Percentiles rank a stretch among this genome's conserved stretches.
These are phyloP conservation scores for Suhomyces tanzawaensis DNA, from an alignment of 805 yeast species.

Conservation along the genomic window DNA sequence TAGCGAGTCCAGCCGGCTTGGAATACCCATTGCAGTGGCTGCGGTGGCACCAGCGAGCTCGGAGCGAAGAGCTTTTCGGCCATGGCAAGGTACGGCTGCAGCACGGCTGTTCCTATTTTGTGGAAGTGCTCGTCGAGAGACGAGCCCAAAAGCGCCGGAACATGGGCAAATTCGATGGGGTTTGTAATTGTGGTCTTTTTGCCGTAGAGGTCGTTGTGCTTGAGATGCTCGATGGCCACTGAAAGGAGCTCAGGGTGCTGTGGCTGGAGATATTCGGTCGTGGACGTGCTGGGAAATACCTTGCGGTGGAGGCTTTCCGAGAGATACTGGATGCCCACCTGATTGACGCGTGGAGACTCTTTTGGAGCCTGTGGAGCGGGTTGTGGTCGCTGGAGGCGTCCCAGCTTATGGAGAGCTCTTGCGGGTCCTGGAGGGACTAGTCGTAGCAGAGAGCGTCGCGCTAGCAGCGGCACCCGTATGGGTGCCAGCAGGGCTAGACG, in stretches of 20 bases:
- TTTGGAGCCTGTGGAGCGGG: neutral
- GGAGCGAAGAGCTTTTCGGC: conserved; percentile 42
- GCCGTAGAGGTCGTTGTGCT: conserved; percentile 65
- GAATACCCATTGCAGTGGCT: conserved; percentile 55
- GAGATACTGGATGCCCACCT: conserved; percentile 78
- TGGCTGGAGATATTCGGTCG: conserved; percentile 25
- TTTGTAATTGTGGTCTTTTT: conserved; percentile 61
- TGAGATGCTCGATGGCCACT: conserved; percentile 60
- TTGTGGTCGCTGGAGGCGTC: neutral
- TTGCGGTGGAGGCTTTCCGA: conserved; percentile 57
- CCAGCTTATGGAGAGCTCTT: too few species aligned
- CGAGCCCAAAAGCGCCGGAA: conserved; percentile 78
- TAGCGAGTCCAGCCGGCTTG: conserved; percentile 83
- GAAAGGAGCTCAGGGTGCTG: conserved; percentile 33
- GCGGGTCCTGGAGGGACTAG: too few species aligned
- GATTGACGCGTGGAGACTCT: conserved; percentile 55
- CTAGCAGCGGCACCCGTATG: too few species aligned
- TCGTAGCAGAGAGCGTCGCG: too few species aligned
- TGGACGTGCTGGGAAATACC: conserved; percentile 49
- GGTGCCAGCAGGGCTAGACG: too few species aligned
- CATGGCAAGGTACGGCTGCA: conserved; percentile 58
- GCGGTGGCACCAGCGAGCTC: conserved; percentile 27
- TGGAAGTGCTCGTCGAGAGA: conserved; percentile 83
- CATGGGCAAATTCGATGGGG: conserved; percentile 53
- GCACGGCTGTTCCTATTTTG: conserved; percentile 56